Conservation (phyloP, 495 filamentous ascomycete species). For the Massariosphaeria phaeospora region DNA sequence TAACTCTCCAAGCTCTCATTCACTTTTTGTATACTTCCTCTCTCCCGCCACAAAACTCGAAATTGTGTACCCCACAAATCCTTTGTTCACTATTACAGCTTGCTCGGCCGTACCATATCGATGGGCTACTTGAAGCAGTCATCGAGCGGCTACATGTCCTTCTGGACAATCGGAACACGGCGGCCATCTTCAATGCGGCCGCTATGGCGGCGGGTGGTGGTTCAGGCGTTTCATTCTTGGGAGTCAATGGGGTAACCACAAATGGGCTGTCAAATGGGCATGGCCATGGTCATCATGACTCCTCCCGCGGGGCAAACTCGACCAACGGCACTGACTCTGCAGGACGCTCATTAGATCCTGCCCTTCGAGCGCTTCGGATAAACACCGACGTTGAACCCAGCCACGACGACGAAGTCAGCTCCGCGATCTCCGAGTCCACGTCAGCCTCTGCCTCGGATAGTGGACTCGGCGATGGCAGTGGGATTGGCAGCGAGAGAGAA, state of each 20-base stretch:
- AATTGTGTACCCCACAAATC: conserved; percentile 89
- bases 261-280: conserved; percentile 7
- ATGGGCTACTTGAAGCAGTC: conserved; percentile 84
- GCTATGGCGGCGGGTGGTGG: conserved; percentile 97
- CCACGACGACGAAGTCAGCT: conserved; percentile 26
- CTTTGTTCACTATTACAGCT: conserved; percentile 92
- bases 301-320: not conserved
- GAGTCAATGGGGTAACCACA: conserved; percentile 6
- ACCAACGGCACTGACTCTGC: not conserved
- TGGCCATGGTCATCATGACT: not conserved
- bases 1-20: conserved; percentile 80
- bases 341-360: conserved; percentile 25
- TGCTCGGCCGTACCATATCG: conserved; percentile 85
- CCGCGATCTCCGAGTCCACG: conserved; percentile 29
- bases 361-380: conserved; percentile 33
- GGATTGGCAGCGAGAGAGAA: conserved; percentile 43
- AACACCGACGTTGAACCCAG: conserved; percentile 36
- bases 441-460: conserved; percentile 27
- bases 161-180: conserved; percentile 87
- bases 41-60: conserved; percentile 66
- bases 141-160: conserved; percentile 87
- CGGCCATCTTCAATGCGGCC: conserved; percentile 95
- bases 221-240: conserved; percentile 48
- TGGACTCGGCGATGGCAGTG: conserved; percentile 29
- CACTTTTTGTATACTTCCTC: conserved; percentile 91